Evolutionary conservation across 352 stramenopile genomes (phyloP).

Genomic region (Globisporangium echinulatum): DNA sequence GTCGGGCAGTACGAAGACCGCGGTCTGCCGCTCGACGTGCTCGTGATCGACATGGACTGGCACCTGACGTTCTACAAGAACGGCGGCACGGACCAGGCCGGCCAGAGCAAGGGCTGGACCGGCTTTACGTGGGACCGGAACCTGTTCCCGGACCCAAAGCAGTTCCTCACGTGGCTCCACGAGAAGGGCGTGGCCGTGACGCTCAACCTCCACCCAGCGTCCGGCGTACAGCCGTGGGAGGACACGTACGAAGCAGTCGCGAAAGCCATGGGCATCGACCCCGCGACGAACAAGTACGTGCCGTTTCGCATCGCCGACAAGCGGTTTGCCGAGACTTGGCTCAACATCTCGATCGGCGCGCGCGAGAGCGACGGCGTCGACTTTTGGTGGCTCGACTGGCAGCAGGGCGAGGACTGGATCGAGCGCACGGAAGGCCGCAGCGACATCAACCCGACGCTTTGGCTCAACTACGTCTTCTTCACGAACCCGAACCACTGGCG

Average conservation of each 20-base stretch:
- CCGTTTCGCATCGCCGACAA: slow-evolving; percentile 32
- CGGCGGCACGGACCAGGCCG: slow-evolving; percentile 17
- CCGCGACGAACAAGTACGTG: slow-evolving; percentile 20
- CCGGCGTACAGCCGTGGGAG: slow-evolving; percentile 39
- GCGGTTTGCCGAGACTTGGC: slow-evolving; percentile 21
- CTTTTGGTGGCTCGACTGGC: slow-evolving; percentile 64
- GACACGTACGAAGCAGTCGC: slow-evolving; percentile 24
- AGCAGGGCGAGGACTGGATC: slow-evolving; percentile 43
- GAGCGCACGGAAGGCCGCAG: slow-evolving; percentile 15
- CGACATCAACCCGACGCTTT: slow-evolving; percentile 42
- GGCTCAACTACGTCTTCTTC: slow-evolving; percentile 40
- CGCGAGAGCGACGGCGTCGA: slow-evolving; percentile 29
- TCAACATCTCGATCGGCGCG: slow-evolving; percentile 20
- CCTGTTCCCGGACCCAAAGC: slow-evolving; percentile 30
- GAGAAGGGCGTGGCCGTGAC: slow-evolving; percentile 24
- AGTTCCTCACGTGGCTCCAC: slow-evolving; percentile 29
- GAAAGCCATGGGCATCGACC: slow-evolving; percentile 27
- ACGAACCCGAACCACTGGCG: slow-evolving; percentile 30
- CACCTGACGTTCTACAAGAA: slow-evolving; percentile 45
- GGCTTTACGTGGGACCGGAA: slow-evolving; percentile 43
- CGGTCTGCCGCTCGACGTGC: slow-evolving; percentile 34
- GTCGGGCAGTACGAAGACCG: slow-evolving; percentile 23
- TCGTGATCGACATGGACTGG: slow-evolving; percentile 66
- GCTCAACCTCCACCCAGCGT: slow-evolving; percentile 44
- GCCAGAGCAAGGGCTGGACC: slow-evolving; percentile 31